Base-by-base conservation (phyloP, 441 rosid genomes). In the Manihot esculenta region DNA sequence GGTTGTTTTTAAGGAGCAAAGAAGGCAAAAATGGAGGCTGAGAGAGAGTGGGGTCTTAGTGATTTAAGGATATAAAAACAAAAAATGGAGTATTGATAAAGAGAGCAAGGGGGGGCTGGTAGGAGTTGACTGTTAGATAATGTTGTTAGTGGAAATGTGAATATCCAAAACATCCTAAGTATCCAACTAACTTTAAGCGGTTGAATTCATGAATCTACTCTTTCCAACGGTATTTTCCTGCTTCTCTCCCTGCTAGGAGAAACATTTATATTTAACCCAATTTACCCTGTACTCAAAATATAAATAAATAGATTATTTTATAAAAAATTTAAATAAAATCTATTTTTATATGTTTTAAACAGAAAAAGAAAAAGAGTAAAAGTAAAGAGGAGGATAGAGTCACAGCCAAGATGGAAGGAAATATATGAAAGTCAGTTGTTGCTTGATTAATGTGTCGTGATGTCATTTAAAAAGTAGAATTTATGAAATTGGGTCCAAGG, bases 71-170 rank as follows among this genome's bases (percentile, higher is more conserved):
- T 82, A 87, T 88, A 88, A 80, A 92, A 85, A 84, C 84, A 91
- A 89, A 89, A 89, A 81, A 8, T 42, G 47, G 12, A 41, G 50
- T 1, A 15, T 65, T 53, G 58, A 35, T 55, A 10, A 6, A 5
- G 68, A 18, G 21, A 55, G 18, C 65, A 62, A 69, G 56, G 66
- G 87, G 56, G 66, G 87, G 91, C 86, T 78, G 93, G 86, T 81
- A 87, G 91, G 90, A 84, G 94, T 92, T 94, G 99, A 94, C 97
- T 87, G 99, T 89, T 94, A 92, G 99, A 89, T 94, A 82, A 73
- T 82, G 1, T 75, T 26, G 53, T 41, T 72, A n/a, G n/a, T n/a
- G n/a, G n/a, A n/a, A n/a, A 85, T 57, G 72, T 64, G 71, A 69
- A 78, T 79, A 75, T 26, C 74, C 71, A 64, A 72, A 30, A 0